A percentile compares a stretch with the other conserved stretches of the same genome.
Evolutionary conservation across 2,329 filamentous ascomycete genomes (phyloP).

Genomic region (Diaporthe destruens): DNA sequence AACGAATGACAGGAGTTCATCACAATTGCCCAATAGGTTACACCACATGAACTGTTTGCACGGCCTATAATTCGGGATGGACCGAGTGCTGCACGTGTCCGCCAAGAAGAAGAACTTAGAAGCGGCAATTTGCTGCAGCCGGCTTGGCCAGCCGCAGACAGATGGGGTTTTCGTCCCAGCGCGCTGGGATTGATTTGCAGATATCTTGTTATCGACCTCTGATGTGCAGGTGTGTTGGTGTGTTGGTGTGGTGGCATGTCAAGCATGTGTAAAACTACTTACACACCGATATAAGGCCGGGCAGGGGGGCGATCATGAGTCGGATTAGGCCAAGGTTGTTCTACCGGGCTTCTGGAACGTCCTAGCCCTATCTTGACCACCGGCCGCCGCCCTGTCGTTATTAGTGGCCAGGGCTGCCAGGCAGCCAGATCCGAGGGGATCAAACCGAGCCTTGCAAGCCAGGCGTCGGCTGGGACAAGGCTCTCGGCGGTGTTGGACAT

Average conservation of each 20-base stretch:
- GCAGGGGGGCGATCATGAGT: conserved; percentile 6
- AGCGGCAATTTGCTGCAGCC: conserved; percentile 23
- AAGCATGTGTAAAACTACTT: conserved; percentile 28
- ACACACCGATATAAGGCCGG: conserved; percentile 26
- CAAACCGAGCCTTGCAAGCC: conserved; percentile 7
- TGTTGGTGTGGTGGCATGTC: neutral
- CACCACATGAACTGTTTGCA: neutral
- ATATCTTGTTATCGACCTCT: conserved; percentile 13
- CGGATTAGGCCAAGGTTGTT: conserved; percentile 19
- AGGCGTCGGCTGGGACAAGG: neutral
- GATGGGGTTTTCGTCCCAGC: neutral
- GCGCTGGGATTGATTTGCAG: neutral
- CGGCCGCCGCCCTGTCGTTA: conserved; percentile 27
- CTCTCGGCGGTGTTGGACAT: neutral
- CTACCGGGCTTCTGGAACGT: conserved; percentile 31
- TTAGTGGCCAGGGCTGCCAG: neutral
- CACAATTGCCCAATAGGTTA: neutral
- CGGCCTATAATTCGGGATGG: conserved; percentile 9
- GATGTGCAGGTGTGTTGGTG: neutral
- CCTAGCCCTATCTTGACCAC: conserved; percentile 22
- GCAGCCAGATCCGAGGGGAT: conserved; percentile 4
- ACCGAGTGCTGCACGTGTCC: conserved; percentile 14
- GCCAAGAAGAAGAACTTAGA: conserved; percentile 34
- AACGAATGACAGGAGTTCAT: neutral
- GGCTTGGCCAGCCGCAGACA: conserved; percentile 2